phyloP scores from a whole-genome alignment of 2,329 filamentous ascomycete species.

The Ophiognomonia clavigignenti-juglandacearum region DNA sequence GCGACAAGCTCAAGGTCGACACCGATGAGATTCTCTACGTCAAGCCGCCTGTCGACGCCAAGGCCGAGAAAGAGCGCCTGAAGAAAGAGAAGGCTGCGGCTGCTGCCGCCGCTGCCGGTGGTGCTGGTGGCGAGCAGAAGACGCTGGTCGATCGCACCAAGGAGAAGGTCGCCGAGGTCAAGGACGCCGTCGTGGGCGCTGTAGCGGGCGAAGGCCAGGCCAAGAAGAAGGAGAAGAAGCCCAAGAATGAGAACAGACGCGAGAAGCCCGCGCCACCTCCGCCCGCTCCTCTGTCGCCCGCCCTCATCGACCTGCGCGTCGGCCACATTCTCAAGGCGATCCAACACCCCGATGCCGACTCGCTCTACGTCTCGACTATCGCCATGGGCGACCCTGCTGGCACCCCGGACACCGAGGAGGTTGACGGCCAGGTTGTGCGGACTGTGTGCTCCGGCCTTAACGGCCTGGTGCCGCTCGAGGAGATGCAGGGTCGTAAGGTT shows the following conservation, averaged over 20 bases:
- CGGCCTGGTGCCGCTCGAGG: conserved; percentile 83
- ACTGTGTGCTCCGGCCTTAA: conserved; percentile 97
- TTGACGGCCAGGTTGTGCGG: conserved; percentile 84
- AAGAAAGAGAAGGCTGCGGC: conserved; percentile 91
- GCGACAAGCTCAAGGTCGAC: conserved; percentile 75
- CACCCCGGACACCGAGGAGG: conserved; percentile 83
- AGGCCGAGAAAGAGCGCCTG: conserved; percentile 92
- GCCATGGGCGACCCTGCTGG: conserved; percentile 85
- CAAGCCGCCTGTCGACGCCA: conserved; percentile 83
- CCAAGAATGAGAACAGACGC: conserved; percentile 78
- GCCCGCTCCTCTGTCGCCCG: conserved; percentile 73
- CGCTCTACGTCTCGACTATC: conserved; percentile 91
- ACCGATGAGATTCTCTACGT: conserved; percentile 77
- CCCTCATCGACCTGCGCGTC: conserved; percentile 89
- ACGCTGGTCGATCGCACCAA: conserved; percentile 57
- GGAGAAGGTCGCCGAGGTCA: conserved; percentile 49
- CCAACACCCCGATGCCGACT: conserved; percentile 95
- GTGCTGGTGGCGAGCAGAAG: conserved; percentile 40
- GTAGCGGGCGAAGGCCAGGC: conserved; percentile 40
- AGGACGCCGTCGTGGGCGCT: conserved; percentile 40
- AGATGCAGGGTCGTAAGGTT: conserved; percentile 96
- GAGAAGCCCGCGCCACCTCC: conserved; percentile 60
- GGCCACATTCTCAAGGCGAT: conserved; percentile 96
- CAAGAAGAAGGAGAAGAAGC: conserved; percentile 95
- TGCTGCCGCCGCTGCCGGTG: conserved; percentile 45